Conservation (phyloP, 2,329 filamentous ascomycete species). For the Arthrobotrys megalospora region DNA sequence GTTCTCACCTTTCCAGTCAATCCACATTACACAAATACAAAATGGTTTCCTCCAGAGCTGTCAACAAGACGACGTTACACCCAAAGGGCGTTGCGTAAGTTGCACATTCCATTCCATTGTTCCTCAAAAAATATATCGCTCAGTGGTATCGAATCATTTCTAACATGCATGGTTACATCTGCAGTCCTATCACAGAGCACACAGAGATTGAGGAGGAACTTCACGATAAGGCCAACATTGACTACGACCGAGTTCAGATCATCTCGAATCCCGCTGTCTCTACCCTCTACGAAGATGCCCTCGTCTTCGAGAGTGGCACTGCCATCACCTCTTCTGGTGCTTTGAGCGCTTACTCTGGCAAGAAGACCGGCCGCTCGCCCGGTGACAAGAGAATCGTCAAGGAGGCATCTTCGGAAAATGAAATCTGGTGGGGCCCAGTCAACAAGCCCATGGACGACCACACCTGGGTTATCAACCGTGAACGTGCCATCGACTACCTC, state of each 20-base stretch:
- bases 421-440: conserved; percentile 99
- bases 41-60: conserved; percentile 69
- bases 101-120: conserved; percentile 67
- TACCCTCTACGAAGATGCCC: conserved; percentile 97
- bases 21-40: conserved; percentile 53
- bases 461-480: conserved; percentile 99
- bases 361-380: conserved; percentile 97
- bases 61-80: conserved; percentile 61
- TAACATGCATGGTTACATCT: conserved; percentile 64
- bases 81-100: conserved; percentile 60
- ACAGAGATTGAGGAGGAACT: conserved; percentile 98
- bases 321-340: conserved; percentile 97
- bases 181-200: conserved; percentile 85
- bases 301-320: conserved; percentile 96
- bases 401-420: conserved; percentile 87
- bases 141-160: conserved; percentile 25
- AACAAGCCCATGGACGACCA: conserved; percentile 98
- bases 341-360: conserved; percentile 95
- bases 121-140: conserved; percentile 65
- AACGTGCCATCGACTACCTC: conserved; percentile 98
- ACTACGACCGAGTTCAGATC: conserved; percentile 98
- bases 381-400: conserved; percentile 98
- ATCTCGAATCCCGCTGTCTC: conserved; percentile 94
- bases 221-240: conserved; percentile 97
- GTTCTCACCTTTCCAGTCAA: conserved; percentile 45